Evolutionary conservation across 75 land plant species (phyloP).

Genomic region (Adiantum capillusveneris): DNA sequence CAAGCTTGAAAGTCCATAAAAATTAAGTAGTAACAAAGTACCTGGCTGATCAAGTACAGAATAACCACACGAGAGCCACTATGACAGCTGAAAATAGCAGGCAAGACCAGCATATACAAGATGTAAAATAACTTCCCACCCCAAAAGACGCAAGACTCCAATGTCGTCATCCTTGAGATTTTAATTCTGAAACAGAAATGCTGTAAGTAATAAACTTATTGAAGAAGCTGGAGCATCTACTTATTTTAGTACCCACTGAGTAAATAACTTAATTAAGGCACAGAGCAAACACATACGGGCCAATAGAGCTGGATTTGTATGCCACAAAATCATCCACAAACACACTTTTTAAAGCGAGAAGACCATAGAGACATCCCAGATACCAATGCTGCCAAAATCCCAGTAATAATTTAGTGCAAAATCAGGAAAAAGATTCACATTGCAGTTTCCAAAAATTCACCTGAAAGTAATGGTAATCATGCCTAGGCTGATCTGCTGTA

Average conservation of each 20-base stretch:
- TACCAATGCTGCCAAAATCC: constrained; percentile 36
- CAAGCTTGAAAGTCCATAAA: no score
- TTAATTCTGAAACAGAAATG: constrained; percentile 21
- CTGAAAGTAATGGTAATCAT: constrained; percentile 37
- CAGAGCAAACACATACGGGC: constrained; percentile 32
- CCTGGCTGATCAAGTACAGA: constrained; percentile 32
- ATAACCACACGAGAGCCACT: constrained; percentile 4
- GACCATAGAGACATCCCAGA: constrained; percentile 34
- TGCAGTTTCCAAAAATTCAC: constrained; percentile 2
- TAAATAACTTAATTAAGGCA: neutral
- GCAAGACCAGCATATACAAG: constrained; percentile 40
- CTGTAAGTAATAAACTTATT: neutral
- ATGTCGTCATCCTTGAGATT: constrained; percentile 34
- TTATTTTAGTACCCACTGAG: neutral
- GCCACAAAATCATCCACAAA: constrained; percentile 43
- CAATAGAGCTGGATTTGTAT: constrained; percentile 32
- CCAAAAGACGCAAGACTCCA: constrained; percentile 24
- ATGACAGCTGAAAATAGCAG: constrained; percentile 30
- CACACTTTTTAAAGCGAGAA: constrained; percentile 38
- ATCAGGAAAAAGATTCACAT: neutral
- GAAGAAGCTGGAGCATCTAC: no score
- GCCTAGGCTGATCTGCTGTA: constrained; percentile 32
- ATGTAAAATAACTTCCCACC: constrained; percentile 39
- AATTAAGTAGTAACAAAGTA: neutral
- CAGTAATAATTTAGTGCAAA: neutral